These are phyloP conservation scores for Hypomontagnella submonticulosa DNA, from an alignment of 495 filamentous ascomycete genomes.

Conservation along the genomic window DNA sequence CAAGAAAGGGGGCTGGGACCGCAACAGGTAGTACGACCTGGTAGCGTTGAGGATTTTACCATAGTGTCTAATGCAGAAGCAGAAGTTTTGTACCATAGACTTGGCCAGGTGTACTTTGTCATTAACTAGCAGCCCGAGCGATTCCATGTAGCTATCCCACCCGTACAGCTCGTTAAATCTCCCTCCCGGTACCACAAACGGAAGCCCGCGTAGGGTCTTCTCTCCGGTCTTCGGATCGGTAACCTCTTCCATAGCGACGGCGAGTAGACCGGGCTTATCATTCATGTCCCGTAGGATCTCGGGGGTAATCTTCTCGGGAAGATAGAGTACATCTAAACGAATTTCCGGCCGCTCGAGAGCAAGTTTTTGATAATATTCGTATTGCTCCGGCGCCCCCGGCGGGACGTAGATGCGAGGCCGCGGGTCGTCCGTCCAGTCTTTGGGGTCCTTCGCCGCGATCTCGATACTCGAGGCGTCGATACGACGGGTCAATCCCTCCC, in stretches of 20 bases:
- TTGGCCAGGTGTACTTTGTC: slow-evolving; percentile 86
- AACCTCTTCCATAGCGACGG: slow-evolving; percentile 85
- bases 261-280: slow-evolving; percentile 85
- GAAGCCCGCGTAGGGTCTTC: slow-evolving; percentile 77
- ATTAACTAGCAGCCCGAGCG: slow-evolving; percentile 83
- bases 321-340: slow-evolving; percentile 82
- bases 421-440: slow-evolving; percentile 90
- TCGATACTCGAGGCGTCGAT: slow-evolving; percentile 92
- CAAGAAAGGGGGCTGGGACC: slow-evolving; percentile 95
- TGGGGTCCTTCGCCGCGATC: slow-evolving; percentile 83
- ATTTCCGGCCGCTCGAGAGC: slow-evolving; percentile 80
- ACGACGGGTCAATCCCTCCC: slow-evolving; percentile 84
- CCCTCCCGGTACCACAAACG: slow-evolving; percentile 95
- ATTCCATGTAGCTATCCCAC: slow-evolving; percentile 99
- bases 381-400: slow-evolving; percentile 82
- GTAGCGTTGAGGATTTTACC: slow-evolving; percentile 98
- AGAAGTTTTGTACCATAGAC: slow-evolving; percentile 94
- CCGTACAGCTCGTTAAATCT: slow-evolving; percentile 97
- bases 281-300: slow-evolving; percentile 79
- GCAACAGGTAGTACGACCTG: slow-evolving; percentile 90
- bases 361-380: slow-evolving; percentile 84
- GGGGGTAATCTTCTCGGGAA: slow-evolving; percentile 78
- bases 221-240: slow-evolving; percentile 71
- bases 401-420: slow-evolving; percentile 94
- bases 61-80: slow-evolving; percentile 97